These are phyloP conservation scores for Paecilomyces formosus DNA, from an alignment of 2,329 filamentous ascomycete species.

Conservation along the genomic window DNA sequence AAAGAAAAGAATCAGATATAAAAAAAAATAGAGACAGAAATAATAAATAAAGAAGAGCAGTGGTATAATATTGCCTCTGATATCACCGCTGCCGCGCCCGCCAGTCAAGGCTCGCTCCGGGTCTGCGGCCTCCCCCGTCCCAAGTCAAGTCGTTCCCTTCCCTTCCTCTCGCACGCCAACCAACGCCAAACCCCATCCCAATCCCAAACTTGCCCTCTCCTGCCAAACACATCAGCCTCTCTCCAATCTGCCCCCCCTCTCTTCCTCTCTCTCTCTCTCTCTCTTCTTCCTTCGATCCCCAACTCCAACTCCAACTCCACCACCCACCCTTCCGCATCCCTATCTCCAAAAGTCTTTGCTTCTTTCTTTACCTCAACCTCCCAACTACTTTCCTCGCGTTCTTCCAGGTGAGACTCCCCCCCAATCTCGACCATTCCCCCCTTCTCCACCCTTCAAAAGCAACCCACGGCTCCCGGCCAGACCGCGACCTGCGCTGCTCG, in stretches of 20 bases:
- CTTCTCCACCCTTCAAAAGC: not conserved
- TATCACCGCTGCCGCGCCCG: not conserved
- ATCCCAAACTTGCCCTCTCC: conserved; percentile 12
- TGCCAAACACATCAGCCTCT: conserved; percentile 13
- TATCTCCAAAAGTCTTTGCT: conserved; percentile 1
- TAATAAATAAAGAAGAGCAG: no score
- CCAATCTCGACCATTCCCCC: not conserved
- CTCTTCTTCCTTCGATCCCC: conserved; percentile 1
- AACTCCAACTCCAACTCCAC: conserved; percentile 8
- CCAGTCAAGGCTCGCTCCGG: conserved; percentile 5
- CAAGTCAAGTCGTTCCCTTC: no score
- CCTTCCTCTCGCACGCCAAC: not conserved
- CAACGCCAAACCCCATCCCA: conserved; percentile 9
- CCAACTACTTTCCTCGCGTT: not conserved
- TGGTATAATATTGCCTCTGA: no score
- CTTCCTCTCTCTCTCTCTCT: conserved; percentile 3
- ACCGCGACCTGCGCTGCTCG: no score
- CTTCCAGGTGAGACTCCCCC: not conserved
- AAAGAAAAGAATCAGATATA: no score
- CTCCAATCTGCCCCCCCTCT: conserved; percentile 9
- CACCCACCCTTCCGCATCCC: conserved; percentile 9
- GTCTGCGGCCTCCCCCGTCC: conserved; percentile 1
- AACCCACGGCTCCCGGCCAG: not conserved
- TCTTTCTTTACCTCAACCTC: not conserved
- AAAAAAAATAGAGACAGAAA: not conserved